A percentile compares a stretch with the other conserved stretches of the same genome.
Conservation (phyloP, 768 basidiomycete species). For the Amanita phalloides region DNA sequence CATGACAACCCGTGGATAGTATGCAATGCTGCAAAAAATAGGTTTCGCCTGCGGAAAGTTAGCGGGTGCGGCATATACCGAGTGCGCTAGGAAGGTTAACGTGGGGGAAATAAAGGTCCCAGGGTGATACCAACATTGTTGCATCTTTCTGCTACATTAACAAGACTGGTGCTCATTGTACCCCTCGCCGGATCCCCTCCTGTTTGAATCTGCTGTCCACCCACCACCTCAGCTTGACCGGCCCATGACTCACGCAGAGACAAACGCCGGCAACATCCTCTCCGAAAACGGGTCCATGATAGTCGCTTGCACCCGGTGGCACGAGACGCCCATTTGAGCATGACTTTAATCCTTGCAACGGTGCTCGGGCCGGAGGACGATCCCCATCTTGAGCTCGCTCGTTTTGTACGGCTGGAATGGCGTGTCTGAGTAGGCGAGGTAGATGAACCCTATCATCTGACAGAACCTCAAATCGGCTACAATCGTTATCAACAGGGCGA, state of each 20-base stretch:
- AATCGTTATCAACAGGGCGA: too few relatives aligned
- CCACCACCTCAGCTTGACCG: too few relatives aligned
- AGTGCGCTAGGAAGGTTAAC: too few relatives aligned
- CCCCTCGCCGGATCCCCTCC: slow-evolving; percentile 55
- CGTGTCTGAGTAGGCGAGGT: slow-evolving; percentile 22
- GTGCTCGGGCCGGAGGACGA: slow-evolving; percentile 29
- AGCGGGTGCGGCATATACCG: too few relatives aligned
- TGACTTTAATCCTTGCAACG: slow-evolving; percentile 30
- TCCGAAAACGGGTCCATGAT: slow-evolving; percentile 44
- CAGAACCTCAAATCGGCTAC: neutral
- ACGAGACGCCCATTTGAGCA: slow-evolving; percentile 34
- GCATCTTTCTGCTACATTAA: slow-evolving; percentile 10
- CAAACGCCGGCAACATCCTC: slow-evolving; percentile 14
- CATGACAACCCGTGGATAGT: too few relatives aligned
- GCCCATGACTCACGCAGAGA: too few relatives aligned
- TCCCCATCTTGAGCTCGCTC: slow-evolving; percentile 44
- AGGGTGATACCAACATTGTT: too few relatives aligned
- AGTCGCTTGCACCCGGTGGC: slow-evolving; percentile 44
- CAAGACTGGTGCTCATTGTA: too few relatives aligned
- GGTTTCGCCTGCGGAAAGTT: too few relatives aligned
- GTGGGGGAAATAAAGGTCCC: too few relatives aligned
- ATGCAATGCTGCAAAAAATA: too few relatives aligned
- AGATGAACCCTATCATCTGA: slow-evolving; percentile 30
- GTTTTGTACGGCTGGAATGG: slow-evolving; percentile 19
- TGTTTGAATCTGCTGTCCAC: slow-evolving; percentile 53